Conservation (phyloP, 306 rosid genomes). For the Ammopiptanthus mongolicus region DNA sequence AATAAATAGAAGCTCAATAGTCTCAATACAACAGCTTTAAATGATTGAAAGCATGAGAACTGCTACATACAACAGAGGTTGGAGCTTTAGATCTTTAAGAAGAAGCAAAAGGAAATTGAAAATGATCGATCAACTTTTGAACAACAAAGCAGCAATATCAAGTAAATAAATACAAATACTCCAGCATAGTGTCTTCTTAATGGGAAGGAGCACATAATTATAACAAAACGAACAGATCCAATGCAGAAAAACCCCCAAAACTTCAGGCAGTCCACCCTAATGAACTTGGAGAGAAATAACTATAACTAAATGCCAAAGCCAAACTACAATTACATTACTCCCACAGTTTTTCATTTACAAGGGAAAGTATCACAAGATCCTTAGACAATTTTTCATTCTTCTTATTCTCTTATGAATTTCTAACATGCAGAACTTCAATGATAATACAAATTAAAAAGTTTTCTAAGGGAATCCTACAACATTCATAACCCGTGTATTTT, state of each 20-base stretch:
- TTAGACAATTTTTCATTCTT: not conserved
- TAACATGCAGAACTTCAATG: not conserved
- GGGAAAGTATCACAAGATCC: not conserved
- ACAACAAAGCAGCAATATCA: not conserved
- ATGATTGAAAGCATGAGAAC: slow-evolving; percentile 3
- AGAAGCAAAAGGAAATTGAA: not conserved
- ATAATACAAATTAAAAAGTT: not conserved
- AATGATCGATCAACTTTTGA: not conserved
- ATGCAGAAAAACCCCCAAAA: not conserved
- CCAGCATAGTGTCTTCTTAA: slow-evolving; percentile 2
- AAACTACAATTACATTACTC: not conserved
- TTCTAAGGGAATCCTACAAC: not conserved
- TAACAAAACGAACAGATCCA: not conserved
- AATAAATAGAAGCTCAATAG: slow-evolving; percentile 7
- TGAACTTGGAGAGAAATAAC: not conserved
- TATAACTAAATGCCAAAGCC: not conserved
- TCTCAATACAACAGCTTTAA: not conserved
- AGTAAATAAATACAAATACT: not conserved
- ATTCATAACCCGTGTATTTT: not conserved
- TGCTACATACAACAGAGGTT: not conserved
- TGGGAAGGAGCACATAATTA: not conserved
- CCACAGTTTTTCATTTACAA: not conserved
- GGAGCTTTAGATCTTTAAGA: slow-evolving; percentile 6
- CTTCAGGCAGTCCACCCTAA: not conserved
- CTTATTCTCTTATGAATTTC: not conserved